These are phyloP conservation scores for Candida patagonica DNA, from an alignment of 805 yeast genomes.

Conservation along the genomic window DNA sequence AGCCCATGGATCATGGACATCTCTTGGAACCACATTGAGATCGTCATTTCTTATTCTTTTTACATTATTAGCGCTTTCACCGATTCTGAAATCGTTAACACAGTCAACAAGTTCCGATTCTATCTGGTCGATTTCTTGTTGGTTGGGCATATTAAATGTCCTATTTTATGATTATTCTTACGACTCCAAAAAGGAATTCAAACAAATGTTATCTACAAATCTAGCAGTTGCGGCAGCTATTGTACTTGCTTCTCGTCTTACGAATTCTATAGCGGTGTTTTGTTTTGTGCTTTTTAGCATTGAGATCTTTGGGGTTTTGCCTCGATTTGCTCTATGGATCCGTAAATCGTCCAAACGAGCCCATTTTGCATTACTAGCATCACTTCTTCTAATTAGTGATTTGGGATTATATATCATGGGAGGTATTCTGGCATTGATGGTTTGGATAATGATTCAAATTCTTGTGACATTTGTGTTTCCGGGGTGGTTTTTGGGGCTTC, in stretches of 20 bases:
- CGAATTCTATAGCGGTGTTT: slow-evolving; percentile 67
- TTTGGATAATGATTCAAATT: slow-evolving; percentile 44
- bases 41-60: slow-evolving; percentile 62
- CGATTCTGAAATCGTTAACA: slow-evolving; percentile 81
- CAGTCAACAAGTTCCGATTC: slow-evolving; percentile 87
- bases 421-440: slow-evolving; percentile 33
- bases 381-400: slow-evolving; percentile 16
- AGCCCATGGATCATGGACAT: too few relatives aligned
- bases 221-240: slow-evolving; percentile 77
- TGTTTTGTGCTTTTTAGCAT: slow-evolving; percentile 70
- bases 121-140: slow-evolving; percentile 83
- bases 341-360: slow-evolving; percentile 29
- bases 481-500: slow-evolving; percentile 58
- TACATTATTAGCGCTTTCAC: slow-evolving; percentile 69
- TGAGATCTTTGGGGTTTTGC: slow-evolving; percentile 62
- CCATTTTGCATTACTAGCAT: slow-evolving; percentile 23
- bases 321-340: slow-evolving; percentile 56
- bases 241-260: slow-evolving; percentile 80
- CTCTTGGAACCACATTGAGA: slow-evolving; percentile 35
- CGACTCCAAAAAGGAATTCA: slow-evolving; percentile 29
- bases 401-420: slow-evolving; percentile 29
- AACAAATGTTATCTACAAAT: slow-evolving; percentile 66
- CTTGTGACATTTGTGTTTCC: slow-evolving; percentile 53
- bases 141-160: slow-evolving; percentile 65
- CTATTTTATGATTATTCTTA: slow-evolving; percentile 59